Evolutionary conservation across 2,329 filamentous ascomycete species (phyloP).

Genomic region (Coniochaeta ligniaria): DNA sequence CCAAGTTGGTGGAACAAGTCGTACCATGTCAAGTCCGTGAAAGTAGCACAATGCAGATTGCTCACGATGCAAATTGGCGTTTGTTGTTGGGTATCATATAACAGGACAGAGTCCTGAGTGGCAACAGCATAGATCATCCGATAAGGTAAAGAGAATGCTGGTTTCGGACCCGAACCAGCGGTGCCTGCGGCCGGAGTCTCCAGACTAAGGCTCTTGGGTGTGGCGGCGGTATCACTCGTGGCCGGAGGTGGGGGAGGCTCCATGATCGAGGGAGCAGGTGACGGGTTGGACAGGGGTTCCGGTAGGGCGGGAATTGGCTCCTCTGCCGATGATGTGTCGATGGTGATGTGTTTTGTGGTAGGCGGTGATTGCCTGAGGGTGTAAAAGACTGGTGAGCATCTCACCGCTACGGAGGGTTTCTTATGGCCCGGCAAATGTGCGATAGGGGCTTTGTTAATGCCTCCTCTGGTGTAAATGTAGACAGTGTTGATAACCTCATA

Average conservation of each 20-base stretch:
- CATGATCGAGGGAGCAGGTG: constrained; percentile 58
- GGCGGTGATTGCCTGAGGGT: constrained; percentile 58
- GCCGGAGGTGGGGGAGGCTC: constrained; percentile 65
- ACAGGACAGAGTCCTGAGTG: constrained; percentile 87
- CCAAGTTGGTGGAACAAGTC: constrained; percentile 16
- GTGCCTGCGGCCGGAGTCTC: constrained; percentile 42
- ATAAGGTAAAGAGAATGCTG: constrained; percentile 81
- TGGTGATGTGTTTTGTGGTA: constrained; percentile 82
- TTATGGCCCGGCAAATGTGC: constrained; percentile 95
- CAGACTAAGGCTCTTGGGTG: constrained; percentile 38
- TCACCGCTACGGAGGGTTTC: constrained; percentile 93
- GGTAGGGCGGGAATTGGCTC: constrained; percentile 78
- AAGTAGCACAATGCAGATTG: constrained; percentile 95
- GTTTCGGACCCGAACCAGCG: constrained; percentile 50
- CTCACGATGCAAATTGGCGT: constrained; percentile 91
- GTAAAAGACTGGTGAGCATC: constrained; percentile 88
- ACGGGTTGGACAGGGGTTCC: constrained; percentile 66
- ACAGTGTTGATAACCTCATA: constrained; percentile 95
- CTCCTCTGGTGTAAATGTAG: constrained; percentile 94
- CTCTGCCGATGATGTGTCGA: constrained; percentile 85
- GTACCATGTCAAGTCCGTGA: constrained; percentile 93
- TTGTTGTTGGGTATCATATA: constrained; percentile 96
- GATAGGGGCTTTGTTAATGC: constrained; percentile 93
- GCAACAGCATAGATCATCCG: constrained; percentile 95
- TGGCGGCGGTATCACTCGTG: constrained; percentile 42